Percentiles rank a stretch among this genome's conserved stretches.
Conservation (phyloP, 495 filamentous ascomycete genomes). For the Aspergillus olivimuriae region DNA sequence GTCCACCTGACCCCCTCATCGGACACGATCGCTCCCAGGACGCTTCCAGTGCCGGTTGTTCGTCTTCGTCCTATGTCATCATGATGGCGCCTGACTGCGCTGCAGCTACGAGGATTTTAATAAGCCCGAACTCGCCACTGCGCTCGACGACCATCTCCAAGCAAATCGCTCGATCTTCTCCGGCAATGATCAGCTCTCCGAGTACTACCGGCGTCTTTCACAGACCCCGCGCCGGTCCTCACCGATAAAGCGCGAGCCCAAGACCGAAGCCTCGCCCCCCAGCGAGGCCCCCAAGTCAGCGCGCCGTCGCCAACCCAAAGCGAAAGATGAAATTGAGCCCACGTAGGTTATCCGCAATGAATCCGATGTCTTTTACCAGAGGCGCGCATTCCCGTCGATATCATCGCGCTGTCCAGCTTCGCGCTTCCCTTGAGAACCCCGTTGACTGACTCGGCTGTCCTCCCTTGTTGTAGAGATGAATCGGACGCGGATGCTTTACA, state of each 20-base stretch:
- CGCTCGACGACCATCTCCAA: constrained; percentile 69
- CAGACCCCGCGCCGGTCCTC: constrained; percentile 46
- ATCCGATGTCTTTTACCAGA: too few relatives aligned
- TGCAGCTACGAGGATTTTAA: constrained; percentile 62
- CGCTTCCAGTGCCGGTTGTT: too few relatives aligned
- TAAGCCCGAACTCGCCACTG: constrained; percentile 75
- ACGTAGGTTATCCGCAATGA: constrained; percentile 30
- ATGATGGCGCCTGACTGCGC: neutral
- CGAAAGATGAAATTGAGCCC: constrained; percentile 34
- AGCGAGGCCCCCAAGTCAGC: constrained; percentile 27
- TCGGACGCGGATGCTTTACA: constrained; percentile 24
- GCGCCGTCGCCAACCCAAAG: constrained; percentile 28
- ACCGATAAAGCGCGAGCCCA: constrained; percentile 66
- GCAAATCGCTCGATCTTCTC: constrained; percentile 52
- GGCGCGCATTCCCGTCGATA: too few relatives aligned
- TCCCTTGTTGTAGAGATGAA: constrained; percentile 22
- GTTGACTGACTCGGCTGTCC: too few relatives aligned
- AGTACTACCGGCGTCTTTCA: constrained; percentile 69
- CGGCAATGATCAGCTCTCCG: neutral
- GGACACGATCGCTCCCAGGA: too few relatives aligned
- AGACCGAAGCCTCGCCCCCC: constrained; percentile 21
- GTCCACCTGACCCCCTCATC: constrained; percentile 22
- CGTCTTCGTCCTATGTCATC: constrained; percentile 5
- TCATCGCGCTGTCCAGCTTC: too few relatives aligned
- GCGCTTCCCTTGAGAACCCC: too few relatives aligned